A percentile compares a stretch with the other conserved stretches of the same genome.
These are phyloP conservation scores for Suhomyces coccinellae DNA, from an alignment of 1,139 yeast species.

Conservation along the genomic window DNA sequence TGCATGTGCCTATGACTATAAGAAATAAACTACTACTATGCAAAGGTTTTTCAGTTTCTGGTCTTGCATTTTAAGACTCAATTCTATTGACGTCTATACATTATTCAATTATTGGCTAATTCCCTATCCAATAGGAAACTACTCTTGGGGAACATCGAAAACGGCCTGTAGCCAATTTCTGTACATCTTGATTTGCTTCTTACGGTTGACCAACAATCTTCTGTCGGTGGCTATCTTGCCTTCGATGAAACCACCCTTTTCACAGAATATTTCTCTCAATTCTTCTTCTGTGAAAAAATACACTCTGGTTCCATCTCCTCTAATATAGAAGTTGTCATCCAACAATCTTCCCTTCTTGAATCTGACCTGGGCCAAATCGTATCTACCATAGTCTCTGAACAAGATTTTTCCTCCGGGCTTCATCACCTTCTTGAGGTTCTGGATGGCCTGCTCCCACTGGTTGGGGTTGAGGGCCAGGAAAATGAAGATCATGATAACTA, in stretches of 20 bases:
- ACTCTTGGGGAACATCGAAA: slow-evolving; percentile 33
- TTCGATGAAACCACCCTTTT: slow-evolving; percentile 58
- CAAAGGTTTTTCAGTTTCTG: too few relatives aligned
- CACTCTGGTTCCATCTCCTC: slow-evolving; percentile 98
- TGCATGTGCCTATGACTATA: not conserved
- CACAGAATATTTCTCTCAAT: slow-evolving; percentile 69
- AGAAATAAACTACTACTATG: too few relatives aligned
- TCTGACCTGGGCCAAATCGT: slow-evolving; percentile 92
- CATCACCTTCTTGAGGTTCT: slow-evolving; percentile 65
- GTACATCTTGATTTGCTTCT: slow-evolving; percentile 91
- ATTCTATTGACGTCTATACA: slow-evolving; percentile 1
- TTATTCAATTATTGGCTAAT: not conserved
- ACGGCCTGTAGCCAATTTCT: slow-evolving; percentile 97
- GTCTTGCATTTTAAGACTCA: not conserved
- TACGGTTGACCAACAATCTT: slow-evolving; percentile 85
- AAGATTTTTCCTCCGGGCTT: slow-evolving; percentile 92
- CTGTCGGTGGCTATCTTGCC: slow-evolving; percentile 86
- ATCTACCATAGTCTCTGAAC: slow-evolving; percentile 93
- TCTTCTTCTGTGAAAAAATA: slow-evolving; percentile 96
- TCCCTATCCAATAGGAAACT: not conserved
- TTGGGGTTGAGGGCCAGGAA: slow-evolving; percentile 89
- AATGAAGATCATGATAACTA: slow-evolving; percentile 90
- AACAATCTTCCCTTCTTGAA: slow-evolving; percentile 85
- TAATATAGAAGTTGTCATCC: slow-evolving; percentile 89
- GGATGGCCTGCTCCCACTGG: slow-evolving; percentile 84